phyloP scores from a whole-genome alignment of 2,329 filamentous ascomycete species.

The Aspergillus ustus region DNA sequence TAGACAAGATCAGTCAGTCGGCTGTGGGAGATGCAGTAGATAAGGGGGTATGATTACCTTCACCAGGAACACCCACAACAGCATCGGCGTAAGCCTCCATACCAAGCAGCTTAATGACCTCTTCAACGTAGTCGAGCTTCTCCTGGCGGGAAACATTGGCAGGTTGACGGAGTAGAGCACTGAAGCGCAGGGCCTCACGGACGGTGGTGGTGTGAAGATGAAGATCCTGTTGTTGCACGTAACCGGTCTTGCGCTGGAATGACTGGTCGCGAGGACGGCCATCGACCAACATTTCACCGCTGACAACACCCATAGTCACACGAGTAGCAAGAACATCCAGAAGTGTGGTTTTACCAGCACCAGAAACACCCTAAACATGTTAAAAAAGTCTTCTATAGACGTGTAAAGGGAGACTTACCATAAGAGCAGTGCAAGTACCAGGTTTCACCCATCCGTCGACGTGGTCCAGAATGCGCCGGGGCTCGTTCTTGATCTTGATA shows the following conservation, averaged over 20 bases:
- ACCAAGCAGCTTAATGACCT: constrained; percentile 87
- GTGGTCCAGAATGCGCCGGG: constrained; percentile 76
- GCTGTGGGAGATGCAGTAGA: neutral
- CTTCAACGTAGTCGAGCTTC: constrained; percentile 85
- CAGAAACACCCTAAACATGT: constrained; percentile 67
- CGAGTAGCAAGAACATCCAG: constrained; percentile 84
- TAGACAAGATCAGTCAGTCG: constrained; percentile 20
- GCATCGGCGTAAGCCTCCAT: constrained; percentile 92
- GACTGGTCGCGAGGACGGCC: constrained; percentile 74
- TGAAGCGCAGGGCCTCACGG: constrained; percentile 85
- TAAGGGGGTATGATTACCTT: constrained; percentile 59
- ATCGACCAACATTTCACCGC: constrained; percentile 84
- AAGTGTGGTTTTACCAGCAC: constrained; percentile 92
- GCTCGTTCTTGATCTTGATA: constrained; percentile 77
- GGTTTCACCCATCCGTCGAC: constrained; percentile 95
- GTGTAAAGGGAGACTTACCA: constrained; percentile 55
- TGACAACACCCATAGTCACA: constrained; percentile 86
- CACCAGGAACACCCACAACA: constrained; percentile 85
- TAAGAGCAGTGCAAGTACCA: constrained; percentile 84
- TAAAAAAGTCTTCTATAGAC: constrained; percentile 34
- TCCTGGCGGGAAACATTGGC: constrained; percentile 72
- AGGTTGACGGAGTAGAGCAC: constrained; percentile 82
- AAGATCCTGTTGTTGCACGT: constrained; percentile 91
- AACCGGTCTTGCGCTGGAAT: constrained; percentile 91
- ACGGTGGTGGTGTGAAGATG: constrained; percentile 85